phyloP scores from a whole-genome alignment of 2,329 filamentous ascomycete species.

The Ascochyta pisi region DNA sequence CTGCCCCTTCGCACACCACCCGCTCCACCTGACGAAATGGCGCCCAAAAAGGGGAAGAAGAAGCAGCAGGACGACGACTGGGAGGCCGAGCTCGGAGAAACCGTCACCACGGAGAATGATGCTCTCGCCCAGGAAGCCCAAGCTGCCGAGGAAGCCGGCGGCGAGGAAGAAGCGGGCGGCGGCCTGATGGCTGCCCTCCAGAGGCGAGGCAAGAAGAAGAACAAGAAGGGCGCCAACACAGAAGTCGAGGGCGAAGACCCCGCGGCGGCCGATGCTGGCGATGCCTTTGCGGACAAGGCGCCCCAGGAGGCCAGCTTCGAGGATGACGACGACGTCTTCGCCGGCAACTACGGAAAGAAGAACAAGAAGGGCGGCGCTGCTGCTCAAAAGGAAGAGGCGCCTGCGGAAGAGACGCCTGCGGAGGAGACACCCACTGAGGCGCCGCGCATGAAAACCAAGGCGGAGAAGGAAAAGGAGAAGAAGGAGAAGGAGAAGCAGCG shows the following conservation, averaged over 20 bases:
- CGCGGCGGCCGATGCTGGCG: conserved; percentile 49
- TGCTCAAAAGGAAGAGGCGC: conserved; percentile 48
- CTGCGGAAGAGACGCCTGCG: conserved; percentile 40
- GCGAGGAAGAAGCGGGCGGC: conserved; percentile 58
- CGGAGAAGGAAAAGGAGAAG: conserved; percentile 97
- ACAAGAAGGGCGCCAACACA: conserved; percentile 74
- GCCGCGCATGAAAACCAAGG: conserved; percentile 83
- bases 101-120: conserved; percentile 66
- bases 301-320: conserved; percentile 76
- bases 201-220: conserved; percentile 75
- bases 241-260: conserved; percentile 75
- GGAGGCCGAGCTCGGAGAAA: conserved; percentile 91
- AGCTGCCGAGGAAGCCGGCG: conserved; percentile 39
- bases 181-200: conserved; percentile 58
- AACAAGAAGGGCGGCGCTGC: conserved; percentile 67
- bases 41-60: conserved; percentile 93
- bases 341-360: conserved; percentile 68
- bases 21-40: conserved; percentile 64
- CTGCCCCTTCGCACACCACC: neutral
- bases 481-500: conserved; percentile 98
- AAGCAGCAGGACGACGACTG: conserved; percentile 90
- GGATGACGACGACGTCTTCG: conserved; percentile 80
- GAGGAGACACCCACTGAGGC: conserved; percentile 32
- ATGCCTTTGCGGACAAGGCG: conserved; percentile 67
- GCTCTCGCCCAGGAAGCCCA: conserved; percentile 50